Evolutionary conservation across 305 asterid genomes (phyloP).

Genomic region (Fraxinus xanthoxyloides): DNA sequence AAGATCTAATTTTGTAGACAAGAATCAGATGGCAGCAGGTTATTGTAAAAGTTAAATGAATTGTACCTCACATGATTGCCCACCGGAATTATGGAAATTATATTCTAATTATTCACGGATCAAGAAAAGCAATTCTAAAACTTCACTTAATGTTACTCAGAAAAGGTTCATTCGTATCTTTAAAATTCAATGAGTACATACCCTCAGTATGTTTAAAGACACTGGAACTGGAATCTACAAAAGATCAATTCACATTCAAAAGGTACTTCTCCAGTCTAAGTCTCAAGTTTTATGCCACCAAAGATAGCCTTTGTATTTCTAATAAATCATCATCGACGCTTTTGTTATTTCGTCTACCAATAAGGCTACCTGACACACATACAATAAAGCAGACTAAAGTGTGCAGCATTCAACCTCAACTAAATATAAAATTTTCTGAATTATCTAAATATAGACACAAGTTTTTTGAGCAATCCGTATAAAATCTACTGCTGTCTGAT

Average conservation of each 20-base stretch:
- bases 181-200: not conserved
- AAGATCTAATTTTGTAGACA: not conserved
- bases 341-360: not conserved
- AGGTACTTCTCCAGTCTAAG: not conserved
- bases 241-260: not conserved
- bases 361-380: not conserved
- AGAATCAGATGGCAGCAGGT: not conserved
- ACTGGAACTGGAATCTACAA: not conserved
- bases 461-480: not conserved
- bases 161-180: not conserved
- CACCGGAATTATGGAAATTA: not conserved
- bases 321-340: not conserved
- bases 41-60: not conserved
- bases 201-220: not conserved
- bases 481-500: not conserved
- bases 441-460: not conserved
- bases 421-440: not conserved
- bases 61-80: not conserved
- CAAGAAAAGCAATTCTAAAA: not conserved
- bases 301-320: not conserved
- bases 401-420: not conserved
- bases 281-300: not conserved
- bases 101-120: not conserved
- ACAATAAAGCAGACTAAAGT: not conserved
- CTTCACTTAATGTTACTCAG: not conserved